Evolutionary conservation across 805 yeast genomes (phyloP), one percentile per base, ranked within the genome.

Genomic region (Candida insectalens): DNA sequence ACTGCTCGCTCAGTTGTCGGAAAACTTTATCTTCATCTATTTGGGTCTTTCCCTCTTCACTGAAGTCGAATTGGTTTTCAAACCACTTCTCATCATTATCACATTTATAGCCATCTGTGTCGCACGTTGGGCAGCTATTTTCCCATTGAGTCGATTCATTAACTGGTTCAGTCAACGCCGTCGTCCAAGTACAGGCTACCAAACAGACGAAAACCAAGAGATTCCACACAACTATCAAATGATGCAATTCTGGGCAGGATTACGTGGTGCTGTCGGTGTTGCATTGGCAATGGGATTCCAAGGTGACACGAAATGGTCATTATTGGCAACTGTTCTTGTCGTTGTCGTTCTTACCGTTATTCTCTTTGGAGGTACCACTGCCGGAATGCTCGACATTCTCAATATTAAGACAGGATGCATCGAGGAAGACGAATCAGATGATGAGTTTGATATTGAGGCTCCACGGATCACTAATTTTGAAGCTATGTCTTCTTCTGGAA

Each of bases 191-290:
- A 76, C 74, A 52, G 49, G 43, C 10, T 29, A 32, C 18, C 48
- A 67, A 2, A 25, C 44, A 6, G 30, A 46, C 2, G 60, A 69
- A 8, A 81, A 83, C 2, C 96, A 87, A 48, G 97, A 89, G 59
- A 87, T 92, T 41, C 92, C 95, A 18, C 89, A 84, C 49, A 84
- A 81, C 40, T 92, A 92, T 57, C 98, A 92, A 60, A 85, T 87
- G 83, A 92, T 92, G 98, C 85, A 89, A 33, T 92, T 92, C 56
- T 92, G 99, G 99, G 98, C 98, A 3, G 99, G 99, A 3, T 65
- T 92, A 36, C 70, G 99, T 51, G 99, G 99, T 39, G 99, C 99
- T 1, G 99, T 92, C 23, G 99, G 99, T 43, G 99, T 92, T 4
- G 99, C 98, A 0, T 69, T 92, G 49, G 98, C 98, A 0, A 85